These are phyloP conservation scores for Dictyostelium intermedium DNA, from an alignment of 78 protist species.

Conservation along the genomic window DNA sequence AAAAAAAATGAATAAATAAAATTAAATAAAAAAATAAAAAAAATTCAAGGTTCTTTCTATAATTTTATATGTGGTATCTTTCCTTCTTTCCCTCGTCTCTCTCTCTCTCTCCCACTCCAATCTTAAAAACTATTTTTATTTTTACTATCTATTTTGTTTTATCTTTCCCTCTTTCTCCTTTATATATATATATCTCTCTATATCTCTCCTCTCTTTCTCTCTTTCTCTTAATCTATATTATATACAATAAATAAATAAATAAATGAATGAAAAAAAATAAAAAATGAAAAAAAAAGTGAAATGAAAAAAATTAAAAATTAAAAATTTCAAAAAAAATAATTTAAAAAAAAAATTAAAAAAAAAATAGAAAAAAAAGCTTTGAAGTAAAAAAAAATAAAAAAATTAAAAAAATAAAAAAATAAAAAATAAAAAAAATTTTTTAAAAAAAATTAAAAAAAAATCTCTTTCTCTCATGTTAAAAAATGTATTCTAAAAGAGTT, in stretches of 20 bases:
- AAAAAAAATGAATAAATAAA: too few relatives aligned
- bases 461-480: too few relatives aligned
- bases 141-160: not conserved
- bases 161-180: not conserved
- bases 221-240: too few relatives aligned
- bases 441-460: too few relatives aligned
- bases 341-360: not conserved
- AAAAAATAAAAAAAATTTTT: too few relatives aligned
- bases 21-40: too few relatives aligned
- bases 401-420: not conserved
- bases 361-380: not conserved
- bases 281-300: not conserved
- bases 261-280: not conserved
- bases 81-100: not conserved
- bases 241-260: not conserved
- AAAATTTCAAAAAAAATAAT: not conserved
- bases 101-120: not conserved
- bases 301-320: not conserved
- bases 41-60: too few relatives aligned
- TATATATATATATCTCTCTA: too few relatives aligned
- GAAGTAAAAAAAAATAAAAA: not conserved
- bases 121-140: too few relatives aligned
- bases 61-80: too few relatives aligned
- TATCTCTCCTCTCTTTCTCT: not conserved
- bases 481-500: slow-evolving; percentile 7